phyloP scores from a whole-genome alignment of 352 stramenopile genomes.

The Pythium sukuiense region DNA sequence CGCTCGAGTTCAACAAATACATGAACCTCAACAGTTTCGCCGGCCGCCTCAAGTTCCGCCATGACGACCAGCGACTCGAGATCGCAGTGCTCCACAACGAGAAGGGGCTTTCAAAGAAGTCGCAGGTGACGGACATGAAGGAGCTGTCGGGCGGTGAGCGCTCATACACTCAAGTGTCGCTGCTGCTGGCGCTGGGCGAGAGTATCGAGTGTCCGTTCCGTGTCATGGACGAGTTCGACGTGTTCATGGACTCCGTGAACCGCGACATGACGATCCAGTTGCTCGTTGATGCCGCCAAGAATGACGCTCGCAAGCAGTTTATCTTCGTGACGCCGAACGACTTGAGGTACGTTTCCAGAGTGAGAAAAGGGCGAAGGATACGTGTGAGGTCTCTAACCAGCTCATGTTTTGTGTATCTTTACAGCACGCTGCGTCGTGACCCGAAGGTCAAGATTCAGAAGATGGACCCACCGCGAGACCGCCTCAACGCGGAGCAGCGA shows the following conservation, averaged over 20 bases:
- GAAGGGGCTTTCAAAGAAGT: slow-evolving; percentile 56
- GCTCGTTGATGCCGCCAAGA: slow-evolving; percentile 88
- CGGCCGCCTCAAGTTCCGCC: slow-evolving; percentile 78
- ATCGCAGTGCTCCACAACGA: slow-evolving; percentile 85
- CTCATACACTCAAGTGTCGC: slow-evolving; percentile 95
- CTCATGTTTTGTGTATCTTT: slow-evolving; percentile 10
- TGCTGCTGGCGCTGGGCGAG: slow-evolving; percentile 94
- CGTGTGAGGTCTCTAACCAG: no score
- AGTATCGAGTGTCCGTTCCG: slow-evolving; percentile 93
- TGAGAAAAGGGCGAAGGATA: background rate
- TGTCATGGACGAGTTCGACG: slow-evolving; percentile 99
- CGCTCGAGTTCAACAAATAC: slow-evolving; percentile 82
- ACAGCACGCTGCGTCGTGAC: slow-evolving; percentile 68
- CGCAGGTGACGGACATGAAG: slow-evolving; percentile 95
- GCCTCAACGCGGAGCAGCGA: slow-evolving; percentile 52
- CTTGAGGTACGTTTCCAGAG: slow-evolving; percentile 55
- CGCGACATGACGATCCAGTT: slow-evolving; percentile 95
- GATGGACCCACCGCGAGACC: slow-evolving; percentile 83
- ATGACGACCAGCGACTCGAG: slow-evolving; percentile 45
- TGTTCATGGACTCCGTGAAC: slow-evolving; percentile 98
- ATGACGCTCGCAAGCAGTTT: slow-evolving; percentile 79
- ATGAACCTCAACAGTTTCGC: slow-evolving; percentile 87
- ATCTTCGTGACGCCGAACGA: slow-evolving; percentile 90
- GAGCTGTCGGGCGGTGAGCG: slow-evolving; percentile 97
- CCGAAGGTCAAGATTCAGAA: slow-evolving; percentile 87